phyloP scores from a whole-genome alignment of 306 rosid genomes.

The Senna siamea region DNA sequence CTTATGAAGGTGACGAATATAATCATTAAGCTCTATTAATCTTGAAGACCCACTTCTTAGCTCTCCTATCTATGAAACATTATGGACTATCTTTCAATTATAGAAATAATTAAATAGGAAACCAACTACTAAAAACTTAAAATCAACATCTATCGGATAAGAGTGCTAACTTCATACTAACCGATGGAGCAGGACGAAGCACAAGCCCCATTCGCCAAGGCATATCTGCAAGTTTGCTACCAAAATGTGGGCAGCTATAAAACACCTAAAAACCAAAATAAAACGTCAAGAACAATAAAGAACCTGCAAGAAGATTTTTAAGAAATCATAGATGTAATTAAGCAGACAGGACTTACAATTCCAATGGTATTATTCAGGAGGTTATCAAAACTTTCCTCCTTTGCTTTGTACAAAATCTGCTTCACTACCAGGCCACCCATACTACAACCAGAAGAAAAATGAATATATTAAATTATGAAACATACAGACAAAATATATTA shows the following conservation, averaged over 20 bases:
- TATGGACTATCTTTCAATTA: slow-evolving; percentile 29
- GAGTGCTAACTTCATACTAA: slow-evolving; percentile 54
- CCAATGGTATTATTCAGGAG: slow-evolving; percentile 87
- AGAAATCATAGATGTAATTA: slow-evolving; percentile 23
- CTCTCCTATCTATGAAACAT: slow-evolving; percentile 81
- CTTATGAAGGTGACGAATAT: slow-evolving; percentile 79
- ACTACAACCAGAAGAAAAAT: slow-evolving; percentile 55
- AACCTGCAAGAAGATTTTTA: neutral
- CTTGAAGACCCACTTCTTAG: slow-evolving; percentile 90
- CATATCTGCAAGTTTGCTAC: slow-evolving; percentile 98
- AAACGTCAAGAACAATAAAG: slow-evolving; percentile 30
- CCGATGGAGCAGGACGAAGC: slow-evolving; percentile 89
- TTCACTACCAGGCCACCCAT: slow-evolving; percentile 98
- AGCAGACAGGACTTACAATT: slow-evolving; percentile 62
- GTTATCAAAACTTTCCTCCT: slow-evolving; percentile 62
- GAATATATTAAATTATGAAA: neutral
- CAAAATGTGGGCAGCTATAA: slow-evolving; percentile 99
- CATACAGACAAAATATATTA: neutral
- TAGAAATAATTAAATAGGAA: slow-evolving; percentile 24
- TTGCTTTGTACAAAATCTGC: slow-evolving; percentile 89
- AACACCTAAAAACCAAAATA: slow-evolving; percentile 66
- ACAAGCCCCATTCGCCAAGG: slow-evolving; percentile 98
- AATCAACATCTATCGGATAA: slow-evolving; percentile 5
- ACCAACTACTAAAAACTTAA: slow-evolving; percentile 16
- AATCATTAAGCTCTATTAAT: slow-evolving; percentile 87